Base-by-base conservation (phyloP, 371 early-diverging fungal species). In the Cokeromyces recurvatus region DNA sequence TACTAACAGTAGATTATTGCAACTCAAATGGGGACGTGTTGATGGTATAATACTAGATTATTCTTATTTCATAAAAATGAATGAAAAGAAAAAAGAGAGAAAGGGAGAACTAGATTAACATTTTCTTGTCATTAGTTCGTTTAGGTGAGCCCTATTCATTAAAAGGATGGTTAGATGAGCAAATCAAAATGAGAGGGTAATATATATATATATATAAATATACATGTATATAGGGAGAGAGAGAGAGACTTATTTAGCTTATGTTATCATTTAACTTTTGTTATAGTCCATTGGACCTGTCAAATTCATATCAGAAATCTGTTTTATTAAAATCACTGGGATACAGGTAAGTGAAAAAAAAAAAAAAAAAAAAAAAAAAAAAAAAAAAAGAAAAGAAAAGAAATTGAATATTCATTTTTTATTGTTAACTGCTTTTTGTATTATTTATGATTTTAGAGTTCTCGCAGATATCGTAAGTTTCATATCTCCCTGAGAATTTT, bases 1-100 rank as follows among this genome's bases (percentile, higher is more conserved):
- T 14, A 83, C 77, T 11, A 79, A 74, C 39, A 75, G 77, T 14
- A 55, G 74, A 27, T 41, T 84, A 16, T 54, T 84, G 46, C 82
- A 88, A 54, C 65, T 88, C 24, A 87, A 88, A 59, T 87, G 85
- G 86, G 89, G 90, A 9, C 82, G 89, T 32, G 78, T 84, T 15
- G 81, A 81, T 66, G 77, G 75, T 69, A 62, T 27, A 14, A 41
- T n/a, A n/a, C n/a, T n/a, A 29, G 29, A 29, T 8, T 29, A 11
- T 11, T 11, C 29, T 29, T 29, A 29, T 11, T n/a, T n/a, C 32
- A n/a, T n/a, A n/a, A n/a, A n/a, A 29, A 29, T 8, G 29, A 29
- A 29, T 5, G 29, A 29, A 29, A 29, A 29, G 8, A 29, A 29
- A 5, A 29, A 8, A 11, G 29, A 8, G 29, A n/a, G n/a, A n/a